Base-by-base conservation (phyloP, 2,329 filamentous ascomycete species). In the Sporothrix variecibatus region DNA sequence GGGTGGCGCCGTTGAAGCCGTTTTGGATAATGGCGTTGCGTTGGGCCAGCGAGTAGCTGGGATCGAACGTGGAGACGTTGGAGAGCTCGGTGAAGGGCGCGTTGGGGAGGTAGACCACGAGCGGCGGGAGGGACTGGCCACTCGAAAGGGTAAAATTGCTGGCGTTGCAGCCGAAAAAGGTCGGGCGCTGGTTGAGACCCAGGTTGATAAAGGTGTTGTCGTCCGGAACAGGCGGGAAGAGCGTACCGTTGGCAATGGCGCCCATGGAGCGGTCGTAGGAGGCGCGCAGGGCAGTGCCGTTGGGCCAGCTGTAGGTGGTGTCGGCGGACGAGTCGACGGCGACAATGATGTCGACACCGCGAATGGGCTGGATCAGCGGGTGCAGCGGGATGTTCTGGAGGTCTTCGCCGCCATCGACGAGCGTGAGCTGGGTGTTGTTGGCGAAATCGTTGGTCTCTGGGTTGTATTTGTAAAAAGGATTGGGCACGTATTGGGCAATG, bases 21-120 rank as follows among this genome's bases (percentile, higher is more conserved):
- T 99, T 98, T 77, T 89, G 82, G 79, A 99, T 94, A 80, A 97
- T 93, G 76, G 87, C 87, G 80, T 97, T 89, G 76, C 95, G 93
- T 83, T 94, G 83, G 0, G 80, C 82, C 78, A 89, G 83, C 49
- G 87, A 86, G 86, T 95, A 94, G 56, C 83, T 82, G 51, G 90
- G 85, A 75, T 90, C 86, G 81, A 93, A 95, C 68, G 95, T 98
- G 1, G 92, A 93, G 7, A 92, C 87, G 84, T 98, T 98, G 81
- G 91, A 93, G 77, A 87, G 83, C 80, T 88, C 89, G 65, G 91
- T 88, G 83, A 97, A 97, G 0, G 94, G 95, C 28, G 91, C 87
- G 80, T 96, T 97, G 74, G 96, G 94, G 64, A 98, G 82, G 84
- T 99, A 99, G 76, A 83, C 81, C 72, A 83, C 9, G 3, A 83